phyloP scores from a whole-genome alignment of 805 yeast species.

The Yamadazyma phyllophila region DNA sequence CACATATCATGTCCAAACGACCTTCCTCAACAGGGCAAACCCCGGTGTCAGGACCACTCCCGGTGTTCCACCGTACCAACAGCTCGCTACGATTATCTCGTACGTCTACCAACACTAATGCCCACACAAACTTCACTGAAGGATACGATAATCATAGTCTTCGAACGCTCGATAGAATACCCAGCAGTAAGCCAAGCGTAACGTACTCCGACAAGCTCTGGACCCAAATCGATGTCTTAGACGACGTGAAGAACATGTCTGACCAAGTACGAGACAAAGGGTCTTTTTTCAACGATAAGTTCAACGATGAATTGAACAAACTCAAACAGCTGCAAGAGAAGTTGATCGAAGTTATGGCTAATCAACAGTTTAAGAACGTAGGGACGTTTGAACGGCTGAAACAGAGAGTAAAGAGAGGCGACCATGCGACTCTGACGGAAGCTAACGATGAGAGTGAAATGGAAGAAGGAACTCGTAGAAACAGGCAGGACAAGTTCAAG shows the following conservation, averaged over 20 bases:
- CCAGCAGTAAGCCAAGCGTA: conserved; percentile 55
- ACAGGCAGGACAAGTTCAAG: conserved; percentile 22
- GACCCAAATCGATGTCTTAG: conserved; percentile 84
- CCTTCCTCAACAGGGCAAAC: too few relatives aligned
- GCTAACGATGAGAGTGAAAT: conserved; percentile 22
- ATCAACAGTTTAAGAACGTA: conserved; percentile 24
- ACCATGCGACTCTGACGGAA: neutral
- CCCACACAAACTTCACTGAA: conserved; percentile 2
- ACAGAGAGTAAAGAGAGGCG: conserved; percentile 23
- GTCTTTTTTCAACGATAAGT: conserved; percentile 51
- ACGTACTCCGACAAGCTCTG: conserved; percentile 75
- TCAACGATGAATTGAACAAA: conserved; percentile 49
- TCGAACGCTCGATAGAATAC: conserved; percentile 45
- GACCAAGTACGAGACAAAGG: conserved; percentile 39
- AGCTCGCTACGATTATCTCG: conserved; percentile 13
- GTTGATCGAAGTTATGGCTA: conserved; percentile 32
- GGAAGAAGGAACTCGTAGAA: conserved; percentile 15
- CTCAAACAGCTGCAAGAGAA: conserved; percentile 55
- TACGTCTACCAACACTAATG: conserved; percentile 13
- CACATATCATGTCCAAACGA: too few relatives aligned
- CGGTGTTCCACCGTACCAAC: conserved; percentile 10
- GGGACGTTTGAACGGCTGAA: conserved; percentile 17
- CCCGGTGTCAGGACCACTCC: neutral
- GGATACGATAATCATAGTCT: conserved; percentile 14
- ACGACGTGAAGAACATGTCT: conserved; percentile 69